Conservation (phyloP, 164 flowering plant genomes). For the Vitis vinifera region DNA sequence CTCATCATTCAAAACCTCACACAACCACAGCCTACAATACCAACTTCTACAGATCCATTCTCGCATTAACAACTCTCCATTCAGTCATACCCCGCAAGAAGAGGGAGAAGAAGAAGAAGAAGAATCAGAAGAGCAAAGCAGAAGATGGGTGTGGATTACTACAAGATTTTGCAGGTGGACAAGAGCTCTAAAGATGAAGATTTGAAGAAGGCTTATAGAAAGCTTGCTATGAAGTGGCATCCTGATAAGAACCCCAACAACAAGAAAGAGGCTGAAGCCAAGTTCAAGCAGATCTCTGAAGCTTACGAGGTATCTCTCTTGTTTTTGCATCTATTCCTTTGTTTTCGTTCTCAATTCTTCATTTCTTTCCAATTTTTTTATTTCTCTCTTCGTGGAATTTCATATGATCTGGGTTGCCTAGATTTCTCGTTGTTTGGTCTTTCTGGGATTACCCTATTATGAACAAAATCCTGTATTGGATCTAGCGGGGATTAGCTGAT, state of each 20-base stretch:
- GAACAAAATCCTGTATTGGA: too few relatives aligned
- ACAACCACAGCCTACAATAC: background rate
- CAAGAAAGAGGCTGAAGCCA: slow-evolving; percentile 58
- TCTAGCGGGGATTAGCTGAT: too few relatives aligned
- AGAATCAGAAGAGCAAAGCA: slow-evolving; percentile 2
- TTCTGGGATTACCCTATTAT: too few relatives aligned
- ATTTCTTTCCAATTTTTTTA: background rate
- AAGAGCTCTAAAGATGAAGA: slow-evolving; percentile 51
- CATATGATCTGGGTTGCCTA: background rate
- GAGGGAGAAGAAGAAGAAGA: background rate
- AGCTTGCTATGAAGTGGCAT: slow-evolving; percentile 57
- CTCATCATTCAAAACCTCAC: background rate
- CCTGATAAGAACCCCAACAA: slow-evolving; percentile 52
- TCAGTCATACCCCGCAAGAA: background rate
- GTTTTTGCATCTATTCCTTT: background rate
- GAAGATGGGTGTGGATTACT: slow-evolving; percentile 59
- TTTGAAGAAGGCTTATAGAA: slow-evolving; percentile 56
- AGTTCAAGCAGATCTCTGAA: slow-evolving; percentile 60
- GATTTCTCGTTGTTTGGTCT: too few relatives aligned
- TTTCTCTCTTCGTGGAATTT: background rate
- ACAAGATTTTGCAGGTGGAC: slow-evolving; percentile 49
- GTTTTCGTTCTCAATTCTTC: background rate
- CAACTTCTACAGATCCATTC: too few relatives aligned
- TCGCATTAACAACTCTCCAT: too few relatives aligned
- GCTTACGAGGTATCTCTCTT: slow-evolving; percentile 42